A percentile compares a stretch with the other conserved stretches of the same genome.
These are phyloP conservation scores for Pichia scutulata DNA, from an alignment of 805 yeast species.

Conservation along the genomic window DNA sequence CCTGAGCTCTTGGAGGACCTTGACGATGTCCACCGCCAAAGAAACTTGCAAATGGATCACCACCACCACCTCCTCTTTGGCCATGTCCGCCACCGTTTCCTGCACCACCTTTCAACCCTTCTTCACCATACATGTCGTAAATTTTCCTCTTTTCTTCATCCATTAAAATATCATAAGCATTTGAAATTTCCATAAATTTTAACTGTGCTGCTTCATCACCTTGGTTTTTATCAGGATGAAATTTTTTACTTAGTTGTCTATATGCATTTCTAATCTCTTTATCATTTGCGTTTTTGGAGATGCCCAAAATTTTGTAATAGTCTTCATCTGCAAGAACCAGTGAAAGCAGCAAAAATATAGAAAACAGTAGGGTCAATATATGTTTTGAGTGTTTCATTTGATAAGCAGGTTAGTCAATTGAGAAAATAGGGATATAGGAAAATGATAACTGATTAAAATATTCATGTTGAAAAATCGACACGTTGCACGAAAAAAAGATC, in stretches of 20 bases:
- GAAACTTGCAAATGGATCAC: slow-evolving; percentile 2
- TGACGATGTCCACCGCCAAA: slow-evolving; percentile 30
- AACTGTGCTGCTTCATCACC: slow-evolving; percentile 77
- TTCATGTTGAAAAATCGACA: background rate
- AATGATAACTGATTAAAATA: too few relatives aligned
- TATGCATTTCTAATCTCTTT: slow-evolving; percentile 82
- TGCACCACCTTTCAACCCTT: slow-evolving; percentile 59
- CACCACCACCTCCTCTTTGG: slow-evolving; percentile 31
- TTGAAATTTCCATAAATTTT: slow-evolving; percentile 83
- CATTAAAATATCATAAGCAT: slow-evolving; percentile 81
- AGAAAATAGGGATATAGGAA: background rate
- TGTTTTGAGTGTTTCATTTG: background rate
- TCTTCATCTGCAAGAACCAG: slow-evolving; percentile 31
- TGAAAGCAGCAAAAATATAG: background rate
- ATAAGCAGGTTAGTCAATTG: background rate
- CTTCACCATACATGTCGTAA: slow-evolving; percentile 74
- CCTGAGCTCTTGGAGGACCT: slow-evolving; percentile 51
- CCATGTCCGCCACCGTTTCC: slow-evolving; percentile 32
- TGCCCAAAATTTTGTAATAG: slow-evolving; percentile 56
- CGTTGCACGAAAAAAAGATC: background rate
- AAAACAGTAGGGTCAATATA: background rate
- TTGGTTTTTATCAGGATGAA: slow-evolving; percentile 92
- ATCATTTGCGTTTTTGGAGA: slow-evolving; percentile 61
- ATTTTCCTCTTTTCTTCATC: slow-evolving; percentile 60
- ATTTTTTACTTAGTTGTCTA: slow-evolving; percentile 70